phyloP scores from a whole-genome alignment of 2,329 filamentous ascomycete genomes.

The Cladophialophora chaetospira region DNA sequence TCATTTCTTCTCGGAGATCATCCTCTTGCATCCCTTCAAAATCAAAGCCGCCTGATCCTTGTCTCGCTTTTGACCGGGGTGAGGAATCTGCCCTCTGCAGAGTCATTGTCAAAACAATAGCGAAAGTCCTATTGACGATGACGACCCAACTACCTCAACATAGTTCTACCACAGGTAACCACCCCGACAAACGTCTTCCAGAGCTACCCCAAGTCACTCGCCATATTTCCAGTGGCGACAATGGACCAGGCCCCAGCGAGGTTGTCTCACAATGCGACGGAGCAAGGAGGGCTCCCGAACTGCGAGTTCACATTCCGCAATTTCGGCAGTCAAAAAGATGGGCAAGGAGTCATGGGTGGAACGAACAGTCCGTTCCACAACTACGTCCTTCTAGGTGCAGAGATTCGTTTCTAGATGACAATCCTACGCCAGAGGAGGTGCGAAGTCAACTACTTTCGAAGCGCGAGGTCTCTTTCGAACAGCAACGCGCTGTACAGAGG shows the following conservation, averaged over 20 bases:
- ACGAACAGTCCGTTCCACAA: not conserved
- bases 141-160: not conserved
- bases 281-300: not conserved
- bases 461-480: slow-evolving; percentile 27
- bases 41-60: not conserved
- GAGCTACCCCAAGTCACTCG: slow-evolving; percentile 16
- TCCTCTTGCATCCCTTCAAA: not conserved
- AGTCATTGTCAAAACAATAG: not conserved
- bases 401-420: not conserved
- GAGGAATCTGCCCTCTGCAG: not conserved
- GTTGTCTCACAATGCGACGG: slow-evolving; percentile 14
- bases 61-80: not conserved
- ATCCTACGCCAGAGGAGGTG: not conserved
- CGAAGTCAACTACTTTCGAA: not conserved
- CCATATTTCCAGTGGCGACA: not conserved
- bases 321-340: slow-evolving; percentile 28
- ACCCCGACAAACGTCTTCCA: slow-evolving; percentile 12
- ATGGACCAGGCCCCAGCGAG: slow-evolving; percentile 12
- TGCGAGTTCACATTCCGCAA: slow-evolving; percentile 17
- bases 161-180: not conserved
- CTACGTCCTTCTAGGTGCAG: not conserved
- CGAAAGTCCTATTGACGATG: not conserved
- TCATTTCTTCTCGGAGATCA: not conserved
- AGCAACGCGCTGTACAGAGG: slow-evolving; percentile 21
- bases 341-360: slow-evolving; percentile 19